Conservation (phyloP, 495 filamentous ascomycete genomes). For the Aspergillus coremiiformis region DNA sequence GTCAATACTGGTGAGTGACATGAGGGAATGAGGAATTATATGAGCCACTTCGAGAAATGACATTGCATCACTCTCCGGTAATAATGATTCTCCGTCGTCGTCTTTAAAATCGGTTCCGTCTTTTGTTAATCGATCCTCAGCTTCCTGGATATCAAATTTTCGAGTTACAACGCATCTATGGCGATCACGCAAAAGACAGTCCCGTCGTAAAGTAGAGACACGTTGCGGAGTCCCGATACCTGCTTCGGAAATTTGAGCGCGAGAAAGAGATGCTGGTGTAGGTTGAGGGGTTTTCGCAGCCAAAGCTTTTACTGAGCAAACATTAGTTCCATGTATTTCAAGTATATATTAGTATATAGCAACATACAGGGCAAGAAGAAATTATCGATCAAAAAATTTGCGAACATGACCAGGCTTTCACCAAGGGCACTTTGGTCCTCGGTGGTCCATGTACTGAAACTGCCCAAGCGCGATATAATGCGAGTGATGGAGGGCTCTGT, state of each 20-base stretch:
- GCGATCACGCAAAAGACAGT: conserved; percentile 4
- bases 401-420: neutral
- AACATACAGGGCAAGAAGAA: conserved; percentile 6
- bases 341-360: neutral
- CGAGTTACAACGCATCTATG: conserved; percentile 9
- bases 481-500: neutral
- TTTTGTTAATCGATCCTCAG: neutral
- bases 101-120: conserved; percentile 2
- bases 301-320: neutral
- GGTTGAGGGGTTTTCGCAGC: conserved; percentile 7
- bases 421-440: neutral
- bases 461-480: neutral
- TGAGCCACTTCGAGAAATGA: conserved; percentile 10
- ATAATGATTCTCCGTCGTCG: conserved; percentile 6
- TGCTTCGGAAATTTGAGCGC: neutral
- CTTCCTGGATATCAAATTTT: conserved; percentile 4
- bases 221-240: conserved; percentile 6
- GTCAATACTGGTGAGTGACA: neutral
- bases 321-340: neutral
- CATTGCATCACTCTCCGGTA: neutral
- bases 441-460: neutral
- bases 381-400: neutral
- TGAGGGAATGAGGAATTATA: conserved; percentile 9
- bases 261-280: conserved; percentile 5
- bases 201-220: neutral